phyloP scores from a whole-genome alignment of 805 yeast genomes.

The Torulaspora maleeae region DNA sequence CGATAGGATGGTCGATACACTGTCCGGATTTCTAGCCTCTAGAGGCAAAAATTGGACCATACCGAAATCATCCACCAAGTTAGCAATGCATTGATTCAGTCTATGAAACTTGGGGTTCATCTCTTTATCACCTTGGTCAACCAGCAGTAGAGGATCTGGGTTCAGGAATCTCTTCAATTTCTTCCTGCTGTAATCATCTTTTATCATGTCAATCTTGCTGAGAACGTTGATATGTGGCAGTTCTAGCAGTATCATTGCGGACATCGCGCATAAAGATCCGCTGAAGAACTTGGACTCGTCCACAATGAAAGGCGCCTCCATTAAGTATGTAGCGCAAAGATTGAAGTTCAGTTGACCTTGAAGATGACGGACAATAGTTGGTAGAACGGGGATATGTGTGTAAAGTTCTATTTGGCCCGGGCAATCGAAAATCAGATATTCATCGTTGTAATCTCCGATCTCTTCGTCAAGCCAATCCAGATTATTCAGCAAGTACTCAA shows the following conservation, averaged over 20 bases:
- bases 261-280: constrained; percentile 95
- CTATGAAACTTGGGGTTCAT: constrained; percentile 61
- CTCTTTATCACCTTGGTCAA: constrained; percentile 44
- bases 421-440: constrained; percentile 88
- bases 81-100: constrained; percentile 78
- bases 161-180: constrained; percentile 79
- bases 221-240: constrained; percentile 90
- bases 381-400: constrained; percentile 90
- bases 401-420: constrained; percentile 96
- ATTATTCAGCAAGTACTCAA: constrained; percentile 83
- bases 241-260: constrained; percentile 93
- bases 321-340: constrained; percentile 84
- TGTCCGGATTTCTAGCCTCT: constrained; percentile 69
- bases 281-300: constrained; percentile 90
- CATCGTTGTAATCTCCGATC: constrained; percentile 93
- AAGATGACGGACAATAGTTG: constrained; percentile 81
- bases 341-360: constrained; percentile 75
- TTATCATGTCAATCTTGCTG: constrained; percentile 81
- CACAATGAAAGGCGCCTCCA: constrained; percentile 91
- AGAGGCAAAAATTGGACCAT: constrained; percentile 96
- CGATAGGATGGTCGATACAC: constrained; percentile 77
- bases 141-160: constrained; percentile 82
- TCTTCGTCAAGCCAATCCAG: constrained; percentile 97
- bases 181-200: constrained; percentile 68
- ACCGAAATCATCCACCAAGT: constrained; percentile 92